A percentile compares a stretch with the other conserved stretches of the same genome.
These are phyloP conservation scores for Boletales sp. DNA, from an alignment of 768 basidiomycete species.

Conservation along the genomic window DNA sequence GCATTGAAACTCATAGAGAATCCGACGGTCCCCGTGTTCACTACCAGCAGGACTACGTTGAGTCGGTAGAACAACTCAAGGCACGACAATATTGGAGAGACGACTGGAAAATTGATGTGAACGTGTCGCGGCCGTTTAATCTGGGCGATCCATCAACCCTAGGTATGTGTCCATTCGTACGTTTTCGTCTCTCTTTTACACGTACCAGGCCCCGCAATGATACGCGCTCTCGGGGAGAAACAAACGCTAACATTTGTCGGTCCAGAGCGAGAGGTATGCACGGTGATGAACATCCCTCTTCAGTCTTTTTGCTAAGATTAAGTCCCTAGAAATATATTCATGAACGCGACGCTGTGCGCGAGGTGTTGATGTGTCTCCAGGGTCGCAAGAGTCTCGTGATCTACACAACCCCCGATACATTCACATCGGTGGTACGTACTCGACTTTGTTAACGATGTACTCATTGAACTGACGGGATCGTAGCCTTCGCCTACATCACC, in stretches of 20 bases:
- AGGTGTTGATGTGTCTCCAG: slow-evolving; percentile 73
- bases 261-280: slow-evolving; percentile 40
- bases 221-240: slow-evolving; percentile 36
- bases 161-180: slow-evolving; percentile 37
- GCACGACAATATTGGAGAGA: slow-evolving; percentile 71
- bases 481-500: slow-evolving; percentile 55
- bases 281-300: background rate
- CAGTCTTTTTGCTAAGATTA: background rate
- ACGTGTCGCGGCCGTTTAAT: slow-evolving; percentile 46
- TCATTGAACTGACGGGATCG: slow-evolving; percentile 1
- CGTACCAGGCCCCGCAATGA: slow-evolving; percentile 43
- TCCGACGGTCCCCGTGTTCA: background rate
- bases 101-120: slow-evolving; percentile 54
- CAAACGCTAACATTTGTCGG: slow-evolving; percentile 38
- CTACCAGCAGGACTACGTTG: slow-evolving; percentile 32
- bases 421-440: slow-evolving; percentile 31
- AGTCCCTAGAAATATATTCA: slow-evolving; percentile 57
- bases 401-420: slow-evolving; percentile 28
- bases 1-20: background rate
- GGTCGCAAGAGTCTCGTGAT: slow-evolving; percentile 64
- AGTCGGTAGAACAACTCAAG: slow-evolving; percentile 59
- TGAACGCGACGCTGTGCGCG: slow-evolving; percentile 75
- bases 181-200: background rate
- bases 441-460: background rate
- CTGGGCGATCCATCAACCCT: slow-evolving; percentile 72